Evolutionary conservation across 73 alveolate species (phyloP), one percentile per base, ranked within the genome.

Genomic region (Breviolum minutum): DNA sequence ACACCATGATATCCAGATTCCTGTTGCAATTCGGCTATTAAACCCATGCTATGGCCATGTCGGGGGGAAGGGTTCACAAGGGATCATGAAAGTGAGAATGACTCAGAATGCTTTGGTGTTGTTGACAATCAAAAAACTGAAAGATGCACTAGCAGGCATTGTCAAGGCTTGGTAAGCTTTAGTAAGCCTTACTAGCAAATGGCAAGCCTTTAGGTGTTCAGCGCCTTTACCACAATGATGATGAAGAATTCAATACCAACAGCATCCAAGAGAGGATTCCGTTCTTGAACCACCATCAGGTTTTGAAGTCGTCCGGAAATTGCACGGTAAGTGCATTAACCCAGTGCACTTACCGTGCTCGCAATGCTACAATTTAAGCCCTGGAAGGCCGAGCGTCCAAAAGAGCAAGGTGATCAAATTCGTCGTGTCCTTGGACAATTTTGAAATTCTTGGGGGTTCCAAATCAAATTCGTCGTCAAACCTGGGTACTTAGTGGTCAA

Each of bases 1-100:
- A 90, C 61, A 90, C 48, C 32, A 90, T 1, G 63, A 90, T 90
- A 63, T 90, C 96, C 16, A 70, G 11, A 62, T 90, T 90, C 96
- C 96, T 90, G 26, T 13, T 40, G 54, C 54, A 26, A 16, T 14
- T 9, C 87, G 63, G 26, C 62, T 5, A 29, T 29, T 10, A 63
- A 32, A 32, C 63, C n/a, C 17, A 22, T 68, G 77, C 77, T 22
- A 17, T 17, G 24, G 24, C 77, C n/a, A 14, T 68, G 77, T 68
- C 77, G 17, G 77, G 77, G 17, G 77, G 77, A 68, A 17, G 77
- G n/a, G 77, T 14, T 68, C 77, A 14, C 0, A 22, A 68, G 77
- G 24, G 17, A 22, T 2, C 77, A 40, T 40, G 3, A 40, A 40
- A 40, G n/a, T 68, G 77, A 68, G 77, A 14, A 68, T 68, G 77